Conservation (phyloP, 257 asterid genomes). For the Scutellaria minor region DNA sequence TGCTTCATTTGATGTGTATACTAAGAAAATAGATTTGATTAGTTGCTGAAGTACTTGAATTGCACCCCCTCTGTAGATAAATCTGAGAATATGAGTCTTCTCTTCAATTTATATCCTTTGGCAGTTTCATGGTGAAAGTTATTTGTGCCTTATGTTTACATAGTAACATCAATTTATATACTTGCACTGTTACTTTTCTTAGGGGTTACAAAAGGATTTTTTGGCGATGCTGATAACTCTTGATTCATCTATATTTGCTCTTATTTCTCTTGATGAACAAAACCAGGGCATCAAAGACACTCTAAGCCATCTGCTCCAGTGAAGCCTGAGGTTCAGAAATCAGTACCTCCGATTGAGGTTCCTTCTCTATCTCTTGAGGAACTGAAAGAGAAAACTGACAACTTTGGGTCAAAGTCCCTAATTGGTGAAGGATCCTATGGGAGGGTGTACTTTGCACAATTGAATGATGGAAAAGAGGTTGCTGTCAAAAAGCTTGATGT, state of each 20-base stretch:
- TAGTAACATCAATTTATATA: too few relatives aligned
- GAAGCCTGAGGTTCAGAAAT: slow-evolving; percentile 70
- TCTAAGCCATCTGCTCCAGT: slow-evolving; percentile 65
- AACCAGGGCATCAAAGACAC: slow-evolving; percentile 66
- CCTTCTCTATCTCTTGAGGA: slow-evolving; percentile 76
- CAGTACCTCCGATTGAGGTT: slow-evolving; percentile 79
- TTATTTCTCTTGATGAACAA: slow-evolving; percentile 29
- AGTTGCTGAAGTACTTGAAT: too few relatives aligned
- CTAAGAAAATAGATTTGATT: too few relatives aligned
- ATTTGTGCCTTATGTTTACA: too few relatives aligned
- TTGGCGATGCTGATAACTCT: not conserved
- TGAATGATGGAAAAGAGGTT: slow-evolving; percentile 72
- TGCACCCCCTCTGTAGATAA: too few relatives aligned
- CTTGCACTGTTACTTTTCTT: not conserved
- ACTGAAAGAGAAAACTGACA: slow-evolving; percentile 82
- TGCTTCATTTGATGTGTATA: too few relatives aligned
- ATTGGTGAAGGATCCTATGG: slow-evolving; percentile 97
- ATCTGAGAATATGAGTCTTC: too few relatives aligned
- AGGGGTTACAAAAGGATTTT: not conserved
- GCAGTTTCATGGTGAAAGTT: too few relatives aligned
- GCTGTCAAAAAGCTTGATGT: slow-evolving; percentile 98
- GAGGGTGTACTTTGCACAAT: slow-evolving; percentile 77
- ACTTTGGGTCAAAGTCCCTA: slow-evolving; percentile 82
- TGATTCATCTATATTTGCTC: not conserved
- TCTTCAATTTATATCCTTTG: too few relatives aligned